Conservation (phyloP, 305 asterid species). For the Andrographis paniculata region DNA sequence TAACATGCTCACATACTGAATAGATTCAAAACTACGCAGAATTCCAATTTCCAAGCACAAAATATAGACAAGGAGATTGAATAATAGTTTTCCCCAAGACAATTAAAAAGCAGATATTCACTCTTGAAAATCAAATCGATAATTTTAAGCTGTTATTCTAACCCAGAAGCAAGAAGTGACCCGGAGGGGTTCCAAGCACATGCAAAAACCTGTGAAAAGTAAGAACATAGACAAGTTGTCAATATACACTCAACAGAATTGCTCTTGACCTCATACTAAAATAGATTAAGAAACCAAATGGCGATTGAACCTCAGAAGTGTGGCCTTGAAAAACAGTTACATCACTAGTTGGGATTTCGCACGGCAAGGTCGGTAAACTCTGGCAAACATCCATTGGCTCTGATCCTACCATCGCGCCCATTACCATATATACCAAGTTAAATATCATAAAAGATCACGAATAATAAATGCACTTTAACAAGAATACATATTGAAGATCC, state of each 20-base stretch:
- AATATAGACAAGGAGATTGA: not conserved
- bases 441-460: constrained; percentile 3
- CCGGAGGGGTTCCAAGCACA: constrained; percentile 95
- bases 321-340: constrained; percentile 84
- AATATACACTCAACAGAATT: constrained; percentile 12
- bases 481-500: not conserved
- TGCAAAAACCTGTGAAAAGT: constrained; percentile 74
- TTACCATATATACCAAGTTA: constrained; percentile 19
- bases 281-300: constrained; percentile 11
- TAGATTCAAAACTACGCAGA: constrained; percentile 6
- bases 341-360: constrained; percentile 63
- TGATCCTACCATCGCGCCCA: constrained; percentile 42
- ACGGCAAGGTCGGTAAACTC: constrained; percentile 38
- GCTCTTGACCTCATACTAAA: not conserved
- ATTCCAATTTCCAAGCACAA: too few relatives aligned
- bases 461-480: constrained; percentile 2
- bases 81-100: not conserved
- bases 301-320: constrained; percentile 73
- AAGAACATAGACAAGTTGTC: constrained; percentile 19
- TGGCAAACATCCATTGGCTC: constrained; percentile 88
- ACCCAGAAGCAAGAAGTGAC: constrained; percentile 98
- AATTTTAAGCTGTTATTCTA: constrained; percentile 23
- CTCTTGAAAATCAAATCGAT: constrained; percentile 13
- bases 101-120: not conserved
- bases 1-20: not conserved